These are phyloP conservation scores for Xylona heveae DNA, from an alignment of 495 filamentous ascomycete genomes.

Conservation along the genomic window DNA sequence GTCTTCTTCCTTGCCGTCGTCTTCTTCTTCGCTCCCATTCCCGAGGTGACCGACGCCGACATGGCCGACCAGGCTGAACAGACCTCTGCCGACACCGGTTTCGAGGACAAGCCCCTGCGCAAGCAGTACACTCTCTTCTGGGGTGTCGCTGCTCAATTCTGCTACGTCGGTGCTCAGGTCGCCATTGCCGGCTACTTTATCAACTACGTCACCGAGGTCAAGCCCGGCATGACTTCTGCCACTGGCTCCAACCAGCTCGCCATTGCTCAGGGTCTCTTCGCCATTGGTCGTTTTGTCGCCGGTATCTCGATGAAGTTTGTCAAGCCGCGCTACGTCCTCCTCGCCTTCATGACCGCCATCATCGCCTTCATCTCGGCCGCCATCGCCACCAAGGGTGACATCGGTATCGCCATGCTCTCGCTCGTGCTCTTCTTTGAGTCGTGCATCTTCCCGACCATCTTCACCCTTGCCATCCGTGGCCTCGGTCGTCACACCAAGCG, in stretches of 20 bases:
- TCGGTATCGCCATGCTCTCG: conserved; percentile 34
- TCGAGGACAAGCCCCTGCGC: conserved; percentile 28
- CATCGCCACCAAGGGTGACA: conserved; percentile 27
- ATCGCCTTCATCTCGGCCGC: conserved; percentile 33
- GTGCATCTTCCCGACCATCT: conserved; percentile 50
- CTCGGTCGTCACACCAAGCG: conserved; percentile 50
- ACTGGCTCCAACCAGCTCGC: conserved; percentile 29
- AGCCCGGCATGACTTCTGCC: not conserved
- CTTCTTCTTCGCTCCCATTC: conserved; percentile 43
- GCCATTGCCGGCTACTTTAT: conserved; percentile 35
- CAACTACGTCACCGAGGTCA: conserved; percentile 20
- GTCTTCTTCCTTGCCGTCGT: conserved; percentile 40
- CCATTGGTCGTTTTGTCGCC: conserved; percentile 41
- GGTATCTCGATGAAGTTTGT: conserved; percentile 26
- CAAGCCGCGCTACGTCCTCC: conserved; percentile 29
- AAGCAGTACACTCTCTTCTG: conserved; percentile 48
- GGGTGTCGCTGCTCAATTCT: conserved; percentile 45
- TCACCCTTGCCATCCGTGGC: conserved; percentile 44
- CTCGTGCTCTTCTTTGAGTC: conserved; percentile 51
- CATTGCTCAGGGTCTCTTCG: conserved; percentile 43
- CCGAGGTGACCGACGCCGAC: conserved; percentile 56
- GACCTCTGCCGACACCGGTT: conserved; percentile 14
- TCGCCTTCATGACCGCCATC: conserved; percentile 15
- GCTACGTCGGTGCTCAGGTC: conserved; percentile 48
- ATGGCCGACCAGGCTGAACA: conserved; percentile 34